Percentiles rank a stretch among this genome's conserved stretches.
Conservation (phyloP, 306 rosid species). For the Heteromeles arbutifolia region DNA sequence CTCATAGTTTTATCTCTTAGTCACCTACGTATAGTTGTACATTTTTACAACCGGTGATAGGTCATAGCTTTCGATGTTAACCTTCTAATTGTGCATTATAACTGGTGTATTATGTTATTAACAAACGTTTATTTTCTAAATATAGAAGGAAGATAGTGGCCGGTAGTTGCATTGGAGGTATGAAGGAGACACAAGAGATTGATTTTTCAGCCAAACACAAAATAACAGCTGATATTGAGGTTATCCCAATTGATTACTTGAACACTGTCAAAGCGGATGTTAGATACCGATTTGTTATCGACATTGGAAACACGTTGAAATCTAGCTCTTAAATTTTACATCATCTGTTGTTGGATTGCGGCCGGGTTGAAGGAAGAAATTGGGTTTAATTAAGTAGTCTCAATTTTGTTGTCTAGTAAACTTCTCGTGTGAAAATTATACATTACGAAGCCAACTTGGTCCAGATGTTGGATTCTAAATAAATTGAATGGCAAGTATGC, state of each 20-base stretch:
- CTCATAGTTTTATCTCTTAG: too few relatives aligned
- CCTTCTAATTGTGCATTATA: background rate
- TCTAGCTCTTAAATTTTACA: background rate
- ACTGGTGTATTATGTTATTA: background rate
- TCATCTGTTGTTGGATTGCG: background rate
- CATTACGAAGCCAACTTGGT: background rate
- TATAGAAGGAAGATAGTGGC: constrained; percentile 32
- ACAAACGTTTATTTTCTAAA: background rate
- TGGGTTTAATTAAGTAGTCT: constrained; percentile 10
- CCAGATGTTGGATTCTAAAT: too few relatives aligned
- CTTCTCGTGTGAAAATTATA: background rate
- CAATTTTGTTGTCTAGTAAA: background rate
- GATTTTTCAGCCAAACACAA: constrained; percentile 46
- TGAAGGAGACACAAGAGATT: constrained; percentile 36
- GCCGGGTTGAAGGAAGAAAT: background rate
- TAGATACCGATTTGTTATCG: constrained; percentile 46
- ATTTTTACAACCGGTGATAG: too few relatives aligned
- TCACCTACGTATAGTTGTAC: too few relatives aligned
- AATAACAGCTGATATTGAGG: constrained; percentile 45
- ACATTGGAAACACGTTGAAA: constrained; percentile 22
- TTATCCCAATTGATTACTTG: constrained; percentile 36
- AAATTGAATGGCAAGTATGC: too few relatives aligned
- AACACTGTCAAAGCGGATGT: constrained; percentile 41
- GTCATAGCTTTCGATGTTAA: too few relatives aligned
- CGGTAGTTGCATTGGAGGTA: constrained; percentile 31